Evolutionary conservation across 495 filamentous ascomycete genomes (phyloP), one percentile per base, ranked within the genome.

Genomic region (Apiosordaria backusii): DNA sequence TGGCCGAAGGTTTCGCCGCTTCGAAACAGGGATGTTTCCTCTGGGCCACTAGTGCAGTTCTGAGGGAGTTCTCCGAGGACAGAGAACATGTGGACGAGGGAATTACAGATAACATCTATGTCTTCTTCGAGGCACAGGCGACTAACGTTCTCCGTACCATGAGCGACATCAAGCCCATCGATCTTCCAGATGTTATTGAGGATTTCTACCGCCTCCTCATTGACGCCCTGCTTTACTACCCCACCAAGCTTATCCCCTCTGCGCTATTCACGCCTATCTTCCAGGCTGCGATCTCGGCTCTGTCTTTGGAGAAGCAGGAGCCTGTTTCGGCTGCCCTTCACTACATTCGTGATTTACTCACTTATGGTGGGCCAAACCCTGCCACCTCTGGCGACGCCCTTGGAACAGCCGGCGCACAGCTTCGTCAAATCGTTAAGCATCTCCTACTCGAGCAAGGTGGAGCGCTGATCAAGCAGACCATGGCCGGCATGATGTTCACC

Each of bases 401-500:
- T 9, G 88, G 86, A 29, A 53, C 72, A 0, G 75, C 72, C 2
- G 66, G 68, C n/a, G 79, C 82, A 0, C 87, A 89, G 63, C 82
- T 92, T n/a, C 88, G 84, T 66, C 78, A 82, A 27, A 84, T 88
- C 21, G 90, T 99, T 61, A 90, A 89, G 75, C 77, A 84, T 55
- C 85, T 97, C 45, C 74, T 96, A 58, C 60, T 83, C 1, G 80
- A 82, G 0, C 87, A 93, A 60, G 95, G 96, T 59, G 89, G 93
- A 75, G 75, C 85, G 24, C 82, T 99, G 40, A 84, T 91, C 22
- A 92, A 96, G 75, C 90, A 92, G 53, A 86, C 96, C 50, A 79
- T 98, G 73, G 93, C 92, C 4, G 95, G 95, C 67, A 94, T 99
- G 93, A 97, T 99, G 93, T 97, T 97, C 74, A 92, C 88, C 0